Conservation (phyloP, 2,329 filamentous ascomycete genomes). For the Colletotrichum nymphaeae region DNA sequence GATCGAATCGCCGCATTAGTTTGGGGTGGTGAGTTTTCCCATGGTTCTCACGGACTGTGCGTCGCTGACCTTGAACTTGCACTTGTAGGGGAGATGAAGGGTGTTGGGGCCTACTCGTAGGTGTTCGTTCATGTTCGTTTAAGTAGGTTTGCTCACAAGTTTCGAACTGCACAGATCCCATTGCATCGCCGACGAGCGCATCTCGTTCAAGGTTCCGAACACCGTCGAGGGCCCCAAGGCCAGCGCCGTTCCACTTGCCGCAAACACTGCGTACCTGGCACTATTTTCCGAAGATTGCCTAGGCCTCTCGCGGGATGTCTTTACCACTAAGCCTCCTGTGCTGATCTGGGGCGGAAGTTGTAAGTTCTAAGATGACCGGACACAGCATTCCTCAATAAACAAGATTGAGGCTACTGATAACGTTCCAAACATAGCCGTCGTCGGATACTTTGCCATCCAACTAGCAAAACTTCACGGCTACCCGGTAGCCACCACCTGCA, state of each 20-base stretch:
- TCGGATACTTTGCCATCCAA: constrained; percentile 1
- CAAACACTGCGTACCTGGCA: background rate
- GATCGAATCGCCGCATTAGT: background rate
- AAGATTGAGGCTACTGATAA: background rate
- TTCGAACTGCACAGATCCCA: background rate
- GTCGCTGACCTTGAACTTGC: too few relatives aligned
- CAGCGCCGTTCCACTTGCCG: too few relatives aligned
- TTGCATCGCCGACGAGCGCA: too few relatives aligned
- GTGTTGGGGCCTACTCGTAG: background rate
- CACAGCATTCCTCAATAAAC: too few relatives aligned
- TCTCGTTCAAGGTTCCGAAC: too few relatives aligned
- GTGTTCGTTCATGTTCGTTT: too few relatives aligned
- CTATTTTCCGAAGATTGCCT: background rate
- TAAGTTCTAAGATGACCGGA: background rate
- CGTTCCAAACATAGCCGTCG: background rate
- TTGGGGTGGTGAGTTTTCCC: background rate
- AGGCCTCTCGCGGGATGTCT: background rate
- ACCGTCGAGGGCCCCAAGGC: too few relatives aligned
- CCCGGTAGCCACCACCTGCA: background rate
- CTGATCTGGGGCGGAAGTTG: background rate
- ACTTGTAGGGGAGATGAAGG: background rate
- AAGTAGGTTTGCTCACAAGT: too few relatives aligned
- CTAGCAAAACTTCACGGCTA: background rate
- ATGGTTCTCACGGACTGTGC: too few relatives aligned
- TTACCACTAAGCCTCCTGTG: background rate